Conservation (phyloP, 305 asterid species). For the Lippia alba region DNA sequence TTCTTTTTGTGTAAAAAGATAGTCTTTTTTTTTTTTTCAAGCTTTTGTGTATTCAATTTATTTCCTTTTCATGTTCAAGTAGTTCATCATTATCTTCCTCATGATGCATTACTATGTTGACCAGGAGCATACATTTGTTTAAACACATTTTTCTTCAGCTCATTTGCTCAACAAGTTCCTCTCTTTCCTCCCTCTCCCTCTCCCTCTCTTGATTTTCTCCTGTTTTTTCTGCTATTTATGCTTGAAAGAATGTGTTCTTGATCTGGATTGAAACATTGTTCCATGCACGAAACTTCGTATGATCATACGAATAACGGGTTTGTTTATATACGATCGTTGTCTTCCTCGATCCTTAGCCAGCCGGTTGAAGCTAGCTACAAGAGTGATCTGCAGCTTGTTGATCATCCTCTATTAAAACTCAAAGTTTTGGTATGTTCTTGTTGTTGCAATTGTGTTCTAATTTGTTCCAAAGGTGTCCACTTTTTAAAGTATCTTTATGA, state of each 20-base stretch:
- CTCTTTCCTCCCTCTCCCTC: neutral
- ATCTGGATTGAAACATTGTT: neutral
- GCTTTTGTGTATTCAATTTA: neutral
- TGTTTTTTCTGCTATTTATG: neutral
- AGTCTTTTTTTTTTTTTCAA: no score
- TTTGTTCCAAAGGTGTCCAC: neutral
- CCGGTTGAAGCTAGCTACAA: neutral
- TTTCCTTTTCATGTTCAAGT: slow-evolving; percentile 11
- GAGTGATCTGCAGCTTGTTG: slow-evolving; percentile 12
- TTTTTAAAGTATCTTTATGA: neutral
- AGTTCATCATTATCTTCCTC: slow-evolving; percentile 27
- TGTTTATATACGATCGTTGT: neutral
- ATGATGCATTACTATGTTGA: slow-evolving; percentile 39
- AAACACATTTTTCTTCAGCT: slow-evolving; percentile 17
- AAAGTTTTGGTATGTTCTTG: slow-evolving; percentile 15
- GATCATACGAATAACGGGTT: neutral
- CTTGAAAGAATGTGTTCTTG: neutral
- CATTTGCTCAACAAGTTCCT: slow-evolving; percentile 10
- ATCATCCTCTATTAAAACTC: neutral
- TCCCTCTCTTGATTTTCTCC: slow-evolving; percentile 8
- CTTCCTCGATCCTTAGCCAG: neutral
- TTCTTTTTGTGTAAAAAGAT: neutral
- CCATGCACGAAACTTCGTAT: neutral
- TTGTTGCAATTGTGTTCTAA: neutral
- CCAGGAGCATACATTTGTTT: slow-evolving; percentile 21